Percentiles rank a stretch among this genome's conserved stretches.
These are phyloP conservation scores for Aspergillus udagawae DNA, from an alignment of 2,329 filamentous ascomycete genomes.

Conservation along the genomic window DNA sequence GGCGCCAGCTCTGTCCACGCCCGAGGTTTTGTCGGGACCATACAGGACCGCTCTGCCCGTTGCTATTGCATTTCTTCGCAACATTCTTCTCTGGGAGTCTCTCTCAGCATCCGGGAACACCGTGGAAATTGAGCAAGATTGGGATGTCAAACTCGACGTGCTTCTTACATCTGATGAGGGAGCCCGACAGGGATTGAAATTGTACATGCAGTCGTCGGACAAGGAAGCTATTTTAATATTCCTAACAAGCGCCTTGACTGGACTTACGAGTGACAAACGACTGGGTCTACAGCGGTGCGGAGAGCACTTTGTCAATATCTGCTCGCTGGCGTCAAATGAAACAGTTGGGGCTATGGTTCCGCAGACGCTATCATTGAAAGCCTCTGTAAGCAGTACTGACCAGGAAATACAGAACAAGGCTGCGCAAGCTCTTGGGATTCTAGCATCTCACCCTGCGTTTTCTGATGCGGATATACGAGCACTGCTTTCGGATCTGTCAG, in stretches of 20 bases:
- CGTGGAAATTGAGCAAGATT: conserved; percentile 67
- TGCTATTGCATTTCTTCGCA: conserved; percentile 66
- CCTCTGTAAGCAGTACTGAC: conserved; percentile 67
- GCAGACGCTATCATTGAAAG: conserved; percentile 52
- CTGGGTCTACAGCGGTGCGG: conserved; percentile 44
- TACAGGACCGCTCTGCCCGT: conserved; percentile 57
- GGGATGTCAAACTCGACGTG: conserved; percentile 75
- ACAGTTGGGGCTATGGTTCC: conserved; percentile 49
- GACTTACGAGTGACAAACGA: conserved; percentile 37
- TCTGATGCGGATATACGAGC: conserved; percentile 39
- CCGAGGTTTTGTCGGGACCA: conserved; percentile 23
- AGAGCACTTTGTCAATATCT: conserved; percentile 51
- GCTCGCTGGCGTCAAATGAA: conserved; percentile 52
- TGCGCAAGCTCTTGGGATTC: conserved; percentile 69
- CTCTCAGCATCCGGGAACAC: conserved; percentile 43
- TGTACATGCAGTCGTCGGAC: conserved; percentile 28
- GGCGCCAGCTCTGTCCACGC: conserved; percentile 33
- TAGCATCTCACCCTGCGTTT: conserved; percentile 60
- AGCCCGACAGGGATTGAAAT: conserved; percentile 54
- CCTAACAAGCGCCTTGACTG: conserved; percentile 44
- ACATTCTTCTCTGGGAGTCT: conserved; percentile 58
- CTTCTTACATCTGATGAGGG: conserved; percentile 66
- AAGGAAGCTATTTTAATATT: conserved; percentile 40
- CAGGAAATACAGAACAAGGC: conserved; percentile 62
- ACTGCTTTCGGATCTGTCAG: conserved; percentile 45